These are phyloP conservation scores for Quercus parvula DNA, from an alignment of 306 rosid species.

Conservation along the genomic window DNA sequence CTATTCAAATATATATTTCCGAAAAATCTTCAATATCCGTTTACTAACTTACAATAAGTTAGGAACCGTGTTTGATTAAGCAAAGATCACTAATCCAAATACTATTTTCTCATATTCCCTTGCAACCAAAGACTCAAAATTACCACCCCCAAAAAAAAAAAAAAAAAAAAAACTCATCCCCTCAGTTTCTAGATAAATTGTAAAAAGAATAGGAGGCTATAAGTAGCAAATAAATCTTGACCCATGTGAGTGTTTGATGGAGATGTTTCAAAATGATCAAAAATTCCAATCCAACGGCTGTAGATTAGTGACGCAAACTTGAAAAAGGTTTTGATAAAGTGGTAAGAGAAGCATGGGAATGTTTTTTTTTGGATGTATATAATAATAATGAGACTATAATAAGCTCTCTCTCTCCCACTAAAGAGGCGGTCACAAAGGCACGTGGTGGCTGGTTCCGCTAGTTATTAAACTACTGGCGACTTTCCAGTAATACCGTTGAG, in stretches of 20 bases:
- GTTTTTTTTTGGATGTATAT: constrained; percentile 1
- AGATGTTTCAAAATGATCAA: neutral
- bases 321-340: neutral
- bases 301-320: neutral
- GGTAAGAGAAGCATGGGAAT: neutral
- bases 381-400: constrained; percentile 8
- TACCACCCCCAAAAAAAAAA: no score
- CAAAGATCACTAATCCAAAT: no score
- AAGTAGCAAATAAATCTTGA: neutral
- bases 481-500: constrained; percentile 63
- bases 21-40: neutral
- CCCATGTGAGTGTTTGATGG: neutral
- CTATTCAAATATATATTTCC: no score
- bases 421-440: constrained; percentile 33
- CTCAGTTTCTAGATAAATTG: neutral
- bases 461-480: constrained; percentile 23
- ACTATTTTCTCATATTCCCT: no score
- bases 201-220: neutral
- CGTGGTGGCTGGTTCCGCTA: constrained; percentile 42
- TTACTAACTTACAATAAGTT: neutral
- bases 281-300: neutral
- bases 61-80: no score
- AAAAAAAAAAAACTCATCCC: no score
- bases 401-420: constrained; percentile 15
- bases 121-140: no score